Evolutionary conservation across 163 green algal genomes (phyloP), one percentile per base, ranked within the genome.

Genomic region (Chlamydomonas reinhardtii): DNA sequence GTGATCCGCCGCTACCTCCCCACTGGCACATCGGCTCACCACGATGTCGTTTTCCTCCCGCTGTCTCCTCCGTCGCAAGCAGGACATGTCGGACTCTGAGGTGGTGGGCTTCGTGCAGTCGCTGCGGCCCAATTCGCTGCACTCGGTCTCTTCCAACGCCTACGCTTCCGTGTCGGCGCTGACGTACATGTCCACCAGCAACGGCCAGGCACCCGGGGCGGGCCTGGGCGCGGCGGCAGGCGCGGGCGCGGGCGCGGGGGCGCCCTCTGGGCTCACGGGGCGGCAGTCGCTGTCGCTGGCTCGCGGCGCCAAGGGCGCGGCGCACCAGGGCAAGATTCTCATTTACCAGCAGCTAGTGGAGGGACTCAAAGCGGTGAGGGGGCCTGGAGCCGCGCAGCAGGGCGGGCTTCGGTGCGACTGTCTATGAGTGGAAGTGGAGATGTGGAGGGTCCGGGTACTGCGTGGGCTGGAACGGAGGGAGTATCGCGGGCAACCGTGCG

Each of bases 291-390:
- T 76, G 19, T 70, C 39, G 12, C 9, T 76, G 20, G 43, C 43
- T 4, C 77, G 77, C 31, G 35, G 20, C n/a, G 77, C 22, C 79
- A 85, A 85, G 68, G 79, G 79, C 68, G 52, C 68, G 17, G 79
- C 79, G 25, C 66, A 72, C 16, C 79, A 85, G 34, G 79, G 79
- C 48, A 85, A 85, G 79, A 77, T 85, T 25, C 79, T 85, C 32
- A 85, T 85, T 34, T 85, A 85, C 79, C 79, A 85, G 34, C 79
- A 85, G 54, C 79, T 85, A 32, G 79, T 85, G 66, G 79, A 85
- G 66, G 79, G 79, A 22, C 79, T 85, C 54, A 85, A 85, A 43
- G 32, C 61, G 68, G 79, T 77, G 68, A 34, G 79, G 15, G 59
- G 2, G 29, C 14, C 3, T 8, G 59, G 59, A 65, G 56, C 12